Evolutionary conservation across 1,139 yeast genomes (phyloP), one percentile per base, ranked within the genome.

Genomic region (Blastobotrys aristatus): DNA sequence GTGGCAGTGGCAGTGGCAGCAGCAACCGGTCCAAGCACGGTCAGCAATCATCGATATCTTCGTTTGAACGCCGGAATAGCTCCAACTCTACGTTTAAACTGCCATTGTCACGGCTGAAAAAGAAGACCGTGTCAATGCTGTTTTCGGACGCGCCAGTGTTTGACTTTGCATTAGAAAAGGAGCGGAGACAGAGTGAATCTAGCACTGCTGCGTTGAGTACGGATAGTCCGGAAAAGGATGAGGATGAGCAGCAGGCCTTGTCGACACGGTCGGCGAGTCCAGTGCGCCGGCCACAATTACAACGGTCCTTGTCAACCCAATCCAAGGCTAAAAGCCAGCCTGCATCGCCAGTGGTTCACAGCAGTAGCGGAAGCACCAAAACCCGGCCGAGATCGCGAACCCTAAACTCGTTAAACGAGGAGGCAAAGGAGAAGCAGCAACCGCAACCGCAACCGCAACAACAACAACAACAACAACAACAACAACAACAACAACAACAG

Each of bases 81-180:
- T 24, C 31, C 4, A 2, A 4, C 21, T 39, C 50, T 7, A 20
- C 52, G 5, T 46, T 51, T 24, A 50, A 47, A 27, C 40, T 50
- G 6, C 54, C 58, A 2, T 43, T 55, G 16, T 45, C 49, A n/a
- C 46, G 47, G 21, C 45, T 55, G 31, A 50, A 47, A 33, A 51
- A 50, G 31, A 54, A 48, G 44, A 52, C 56, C 0, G 56, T 51
- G 6, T 53, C 56, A 2, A 45, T 47, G 51, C 47, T 54, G 18
- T 54, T 52, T 34, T 51, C 50, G 4, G 18, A 47, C 39, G 33
- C 32, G 16, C 34, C 38, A 36, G 33, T 30, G 42, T 27, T 31
- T 30, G 46, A 38, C 18, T 20, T 48, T 29, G n/a, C n/a, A n/a
- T n/a, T n/a, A n/a, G 38, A 43, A 31, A 24, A 24, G 42, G 29